These are phyloP conservation scores for Mortierella sp. DNA, from an alignment of 371 early-diverging fungal species.

Conservation along the genomic window DNA sequence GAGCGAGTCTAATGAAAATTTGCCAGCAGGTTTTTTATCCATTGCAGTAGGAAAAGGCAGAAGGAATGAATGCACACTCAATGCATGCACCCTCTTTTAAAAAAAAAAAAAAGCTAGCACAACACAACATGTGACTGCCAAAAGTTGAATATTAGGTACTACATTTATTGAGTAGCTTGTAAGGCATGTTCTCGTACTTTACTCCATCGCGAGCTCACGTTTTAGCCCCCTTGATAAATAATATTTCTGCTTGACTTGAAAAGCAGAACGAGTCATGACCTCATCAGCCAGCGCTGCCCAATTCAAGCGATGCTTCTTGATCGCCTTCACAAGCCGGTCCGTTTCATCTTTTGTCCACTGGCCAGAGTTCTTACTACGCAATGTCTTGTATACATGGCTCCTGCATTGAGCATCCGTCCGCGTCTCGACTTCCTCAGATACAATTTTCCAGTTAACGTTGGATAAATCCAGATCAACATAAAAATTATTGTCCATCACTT, in stretches of 20 bases:
- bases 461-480: neutral
- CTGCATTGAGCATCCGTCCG: slow-evolving; percentile 20
- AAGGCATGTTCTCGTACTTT: no score
- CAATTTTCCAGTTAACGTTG: slow-evolving; percentile 2
- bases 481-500: neutral
- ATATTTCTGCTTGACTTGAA: slow-evolving; percentile 13
- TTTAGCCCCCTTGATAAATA: neutral
- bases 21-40: slow-evolving; percentile 7
- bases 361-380: neutral
- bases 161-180: no score
- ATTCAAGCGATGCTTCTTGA: neutral
- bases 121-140: no score
- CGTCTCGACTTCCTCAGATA: neutral
- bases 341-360: slow-evolving; percentile 1
- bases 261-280: slow-evolving; percentile 15
- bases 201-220: no score
- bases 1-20: slow-evolving; percentile 40
- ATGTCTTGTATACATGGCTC: slow-evolving; percentile 5
- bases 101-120: no score
- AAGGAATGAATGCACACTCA: no score
- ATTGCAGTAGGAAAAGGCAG: neutral
- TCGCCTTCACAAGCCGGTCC: neutral
- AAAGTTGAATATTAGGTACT: no score
- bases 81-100: no score
- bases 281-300: slow-evolving; percentile 4